Evolutionary conservation across 108 stramenopile genomes (phyloP), one percentile per base, ranked within the genome.

Genomic region (Cyclotella distinguenda): DNA sequence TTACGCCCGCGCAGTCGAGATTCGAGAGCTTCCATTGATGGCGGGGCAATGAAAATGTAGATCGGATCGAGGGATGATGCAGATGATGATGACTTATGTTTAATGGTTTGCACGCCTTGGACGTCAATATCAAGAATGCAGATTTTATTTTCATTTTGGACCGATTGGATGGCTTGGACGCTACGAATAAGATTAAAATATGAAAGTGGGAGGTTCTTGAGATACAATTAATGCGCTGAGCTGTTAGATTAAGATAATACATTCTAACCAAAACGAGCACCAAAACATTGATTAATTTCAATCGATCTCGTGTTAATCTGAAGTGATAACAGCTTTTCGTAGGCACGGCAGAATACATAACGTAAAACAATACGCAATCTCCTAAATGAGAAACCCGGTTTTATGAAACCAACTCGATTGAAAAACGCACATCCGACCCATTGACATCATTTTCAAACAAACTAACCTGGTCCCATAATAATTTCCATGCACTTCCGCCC

Each of bases 121-220:
- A 85, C 72, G 59, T 99, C 98, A 71, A 97, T 97, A 72, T 97
- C 96, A 23, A 99, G 77, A 46, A 99, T 75, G 65, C 97, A 97
- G 25, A 99, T 81, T 66, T 89, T 84, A 10, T 89, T 90, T 60
- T 72, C 59, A 7, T 71, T 60, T 66, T 84, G 83, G 8, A 99
- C 96, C 32, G 70, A 63, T 64, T 90, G 72, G 12, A 99, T 94
- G 2, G 95, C 84, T 1, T 72, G 80, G 22, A 95, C 59, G 60
- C 83, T 84, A 48, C 11, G 22, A 13, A 5, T 46, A 5, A 42
- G 43, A 4, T 60, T 38, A 22, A n/a, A 36, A 57, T 22, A 1
- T 13, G n/a, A 6, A 11, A 35, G 23, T 1, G 32, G 6, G 38
- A 1, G 23, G 7, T 26, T 26, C 32, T 6, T 8, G 53, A 32